These are phyloP conservation scores for Penicillium coffeae DNA, from an alignment of 495 filamentous ascomycete genomes.

Conservation along the genomic window DNA sequence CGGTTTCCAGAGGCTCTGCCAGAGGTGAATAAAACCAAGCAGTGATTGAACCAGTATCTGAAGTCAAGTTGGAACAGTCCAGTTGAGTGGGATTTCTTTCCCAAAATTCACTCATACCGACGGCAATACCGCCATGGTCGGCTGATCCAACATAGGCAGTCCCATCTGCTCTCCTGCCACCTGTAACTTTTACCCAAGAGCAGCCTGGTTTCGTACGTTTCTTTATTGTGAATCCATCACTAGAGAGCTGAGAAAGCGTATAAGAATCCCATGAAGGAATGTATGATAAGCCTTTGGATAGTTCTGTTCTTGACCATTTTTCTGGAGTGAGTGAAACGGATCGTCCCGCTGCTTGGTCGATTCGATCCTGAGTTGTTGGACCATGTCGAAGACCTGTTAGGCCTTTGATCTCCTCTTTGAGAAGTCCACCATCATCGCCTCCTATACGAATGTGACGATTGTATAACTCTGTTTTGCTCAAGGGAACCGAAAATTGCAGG, in stretches of 20 bases:
- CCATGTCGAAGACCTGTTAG: slow-evolving; percentile 39
- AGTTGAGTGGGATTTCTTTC: slow-evolving; percentile 46
- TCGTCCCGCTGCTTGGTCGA: slow-evolving; percentile 8
- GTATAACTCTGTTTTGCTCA: slow-evolving; percentile 30
- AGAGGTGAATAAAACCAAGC: slow-evolving; percentile 49
- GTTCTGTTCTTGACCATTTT: slow-evolving; percentile 13
- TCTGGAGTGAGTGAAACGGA: slow-evolving; percentile 1
- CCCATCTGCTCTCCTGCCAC: slow-evolving; percentile 42
- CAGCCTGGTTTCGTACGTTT: slow-evolving; percentile 46
- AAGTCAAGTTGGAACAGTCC: slow-evolving; percentile 36
- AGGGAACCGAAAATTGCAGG: slow-evolving; percentile 33
- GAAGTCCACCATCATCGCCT: slow-evolving; percentile 32
- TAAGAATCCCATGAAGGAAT: slow-evolving; percentile 49
- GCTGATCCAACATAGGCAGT: slow-evolving; percentile 46
- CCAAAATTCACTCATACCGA: slow-evolving; percentile 50
- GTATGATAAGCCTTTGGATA: slow-evolving; percentile 8
- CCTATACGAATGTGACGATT: slow-evolving; percentile 39
- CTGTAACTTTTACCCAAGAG: slow-evolving; percentile 48
- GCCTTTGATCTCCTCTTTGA: slow-evolving; percentile 40
- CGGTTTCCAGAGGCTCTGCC: slow-evolving; percentile 43
- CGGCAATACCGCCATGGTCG: slow-evolving; percentile 39
- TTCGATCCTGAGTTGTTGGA: slow-evolving; percentile 17
- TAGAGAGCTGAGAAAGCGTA: slow-evolving; percentile 40
- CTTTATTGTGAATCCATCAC: slow-evolving; percentile 49
- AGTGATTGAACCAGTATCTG: slow-evolving; percentile 36